Conservation (phyloP, 1,284 basidiomycete genomes). For the Tilletia horrida region DNA sequence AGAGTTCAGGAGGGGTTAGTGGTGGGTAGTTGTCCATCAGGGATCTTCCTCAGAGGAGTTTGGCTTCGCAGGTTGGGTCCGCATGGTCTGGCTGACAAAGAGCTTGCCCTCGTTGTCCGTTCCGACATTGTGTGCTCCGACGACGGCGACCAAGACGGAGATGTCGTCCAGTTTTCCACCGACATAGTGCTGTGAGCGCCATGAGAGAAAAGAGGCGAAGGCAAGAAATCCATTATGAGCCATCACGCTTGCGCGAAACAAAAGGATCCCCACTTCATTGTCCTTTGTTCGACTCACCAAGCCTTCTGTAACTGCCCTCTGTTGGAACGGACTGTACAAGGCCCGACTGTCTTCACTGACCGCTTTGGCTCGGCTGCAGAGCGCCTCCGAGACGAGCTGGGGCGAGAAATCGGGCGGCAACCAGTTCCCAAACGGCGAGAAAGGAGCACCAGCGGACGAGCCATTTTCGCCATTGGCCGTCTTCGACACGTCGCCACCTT, state of each 20-base stretch:
- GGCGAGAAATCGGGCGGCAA: constrained; percentile 56
- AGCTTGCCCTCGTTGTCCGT: constrained; percentile 17
- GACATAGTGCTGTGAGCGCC: constrained; percentile 45
- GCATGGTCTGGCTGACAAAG: constrained; percentile 14
- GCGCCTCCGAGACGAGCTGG: constrained; percentile 60
- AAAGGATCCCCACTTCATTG: neutral
- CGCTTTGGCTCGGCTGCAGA: constrained; percentile 59
- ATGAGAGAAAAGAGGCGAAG: neutral
- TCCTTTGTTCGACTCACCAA: constrained; percentile 20
- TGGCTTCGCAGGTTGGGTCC: neutral
- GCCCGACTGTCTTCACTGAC: constrained; percentile 60
- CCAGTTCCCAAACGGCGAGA: constrained; percentile 22
- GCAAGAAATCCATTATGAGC: constrained; percentile 1
- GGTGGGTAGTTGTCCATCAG: no score
- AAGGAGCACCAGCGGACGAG: neutral
- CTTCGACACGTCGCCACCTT: neutral
- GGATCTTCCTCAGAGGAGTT: neutral
- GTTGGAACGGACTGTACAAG: constrained; percentile 60
- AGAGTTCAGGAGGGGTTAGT: no score
- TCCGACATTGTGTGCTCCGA: constrained; percentile 32
- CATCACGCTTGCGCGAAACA: neutral
- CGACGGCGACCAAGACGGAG: constrained; percentile 56
- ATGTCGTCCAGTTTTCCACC: constrained; percentile 59
- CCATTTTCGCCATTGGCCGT: neutral
- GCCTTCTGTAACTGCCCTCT: constrained; percentile 61